Base-by-base conservation (phyloP, 2,329 filamentous ascomycete genomes). In the Periconia digitata region DNA sequence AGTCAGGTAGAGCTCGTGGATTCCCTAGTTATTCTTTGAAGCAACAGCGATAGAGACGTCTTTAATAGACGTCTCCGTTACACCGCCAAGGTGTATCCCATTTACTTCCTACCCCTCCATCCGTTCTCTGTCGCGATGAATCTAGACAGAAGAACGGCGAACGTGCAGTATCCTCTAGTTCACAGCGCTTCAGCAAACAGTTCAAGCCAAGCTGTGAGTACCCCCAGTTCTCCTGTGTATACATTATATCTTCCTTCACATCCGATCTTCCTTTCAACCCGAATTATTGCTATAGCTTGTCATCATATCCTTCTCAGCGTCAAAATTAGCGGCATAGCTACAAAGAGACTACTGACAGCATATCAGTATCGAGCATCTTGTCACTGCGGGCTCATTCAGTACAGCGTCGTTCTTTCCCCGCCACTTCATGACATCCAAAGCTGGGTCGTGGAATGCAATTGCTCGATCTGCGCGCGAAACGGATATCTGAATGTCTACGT, bases 311-410 rank as follows among this genome's bases (percentile, higher is more conserved):
- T n/a, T n/a, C n/a, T n/a, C n/a, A n/a, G n/a, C n/a, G n/a, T n/a
- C n/a, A n/a, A 27, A 27, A 27, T 27, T 6, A 27, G 24, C 24
- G 24, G n/a, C n/a, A n/a, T 32, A 32, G 4, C n/a, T 32, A 12
- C 27, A 13, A 12, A 32, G 3, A 32, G 27, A 32, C 27, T 32
- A 10, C n/a, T 17, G 6, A 36, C 6, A 36, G 6, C 34, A 36
- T 17, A 2, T 18, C 37, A 63, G 56, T 80, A 82, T 61, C 67
- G 74, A 29, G 78, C 72, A 6, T 76, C 76, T 29, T 82, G 79
- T 56, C 79, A 82, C 63, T 82, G 80, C 62, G 77, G 78, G 46
- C 72, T 73, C 50, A 71, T 82, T 56, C 69, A 71, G 53, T 78
- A 80, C 58, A 72, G 72, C 23, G 69, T 80, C 24, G 77, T 70